Percentiles rank a stretch among this genome's conserved stretches.
Conservation (phyloP, 2,329 filamentous ascomycete genomes). For the Colletotrichum aenigma region DNA sequence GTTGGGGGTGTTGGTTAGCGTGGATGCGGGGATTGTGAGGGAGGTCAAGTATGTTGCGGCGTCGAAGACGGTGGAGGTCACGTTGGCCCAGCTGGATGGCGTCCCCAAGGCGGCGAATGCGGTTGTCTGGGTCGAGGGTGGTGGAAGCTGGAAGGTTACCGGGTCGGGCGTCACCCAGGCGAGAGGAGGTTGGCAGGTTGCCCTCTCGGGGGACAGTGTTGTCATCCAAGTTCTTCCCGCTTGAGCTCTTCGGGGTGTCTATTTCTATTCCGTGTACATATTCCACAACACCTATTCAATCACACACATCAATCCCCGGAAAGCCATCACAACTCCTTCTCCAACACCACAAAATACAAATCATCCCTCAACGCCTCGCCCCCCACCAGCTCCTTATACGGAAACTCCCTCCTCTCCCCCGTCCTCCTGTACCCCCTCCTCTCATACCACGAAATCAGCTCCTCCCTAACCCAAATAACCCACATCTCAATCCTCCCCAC, state of each 20-base stretch:
- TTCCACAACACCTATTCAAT: not conserved
- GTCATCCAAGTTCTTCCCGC: slow-evolving; percentile 31
- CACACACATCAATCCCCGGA: fast-evolving
- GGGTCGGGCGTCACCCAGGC: not conserved
- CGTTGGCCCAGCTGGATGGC: slow-evolving; percentile 31
- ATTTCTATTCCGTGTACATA: not conserved
- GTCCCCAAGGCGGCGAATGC: slow-evolving; percentile 30
- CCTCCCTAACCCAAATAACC: slow-evolving; percentile 46
- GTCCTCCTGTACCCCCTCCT: slow-evolving; percentile 45
- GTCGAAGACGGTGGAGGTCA: slow-evolving; percentile 28
- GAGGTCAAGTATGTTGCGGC: slow-evolving; percentile 35
- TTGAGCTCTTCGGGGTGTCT: not conserved
- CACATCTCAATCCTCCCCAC: slow-evolving; percentile 43
- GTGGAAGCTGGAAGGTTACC: slow-evolving; percentile 8
- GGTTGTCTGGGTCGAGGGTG: slow-evolving; percentile 37
- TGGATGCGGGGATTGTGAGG: slow-evolving; percentile 48
- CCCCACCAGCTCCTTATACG: slow-evolving; percentile 39
- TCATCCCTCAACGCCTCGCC: slow-evolving; percentile 44
- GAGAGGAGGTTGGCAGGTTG: slow-evolving; percentile 25
- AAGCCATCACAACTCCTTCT: slow-evolving; percentile 37
- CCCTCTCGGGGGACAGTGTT: not conserved
- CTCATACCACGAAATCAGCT: slow-evolving; percentile 51
- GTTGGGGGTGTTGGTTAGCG: slow-evolving; percentile 40
- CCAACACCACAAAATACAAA: slow-evolving; percentile 44
- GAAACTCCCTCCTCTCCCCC: slow-evolving; percentile 45